phyloP scores from a whole-genome alignment of 257 asterid genomes.

The Plantago ovata region DNA sequence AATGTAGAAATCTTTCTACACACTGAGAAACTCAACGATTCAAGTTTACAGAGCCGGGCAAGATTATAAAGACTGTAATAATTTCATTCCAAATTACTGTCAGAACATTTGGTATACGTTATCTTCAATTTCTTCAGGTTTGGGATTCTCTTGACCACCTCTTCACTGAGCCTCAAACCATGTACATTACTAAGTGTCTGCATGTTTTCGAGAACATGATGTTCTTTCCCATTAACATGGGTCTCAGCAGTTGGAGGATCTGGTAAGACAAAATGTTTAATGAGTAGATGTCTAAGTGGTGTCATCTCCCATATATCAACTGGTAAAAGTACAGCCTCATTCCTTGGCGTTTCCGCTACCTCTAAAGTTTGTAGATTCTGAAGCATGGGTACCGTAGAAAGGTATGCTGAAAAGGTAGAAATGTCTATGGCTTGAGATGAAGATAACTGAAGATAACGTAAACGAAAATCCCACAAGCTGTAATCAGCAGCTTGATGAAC shows the following conservation, averaged over 20 bases:
- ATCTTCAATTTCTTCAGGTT: slow-evolving; percentile 4
- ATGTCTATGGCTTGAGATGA: not conserved
- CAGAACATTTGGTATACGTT: not conserved
- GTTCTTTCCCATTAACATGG: not conserved
- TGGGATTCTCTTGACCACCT: not conserved
- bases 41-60: not conserved
- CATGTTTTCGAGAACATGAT: not conserved
- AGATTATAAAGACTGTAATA: not conserved
- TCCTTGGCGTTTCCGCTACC: not conserved
- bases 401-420: not conserved
- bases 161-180: not conserved
- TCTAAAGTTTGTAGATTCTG: not conserved
- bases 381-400: not conserved
- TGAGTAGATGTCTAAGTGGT: not conserved
- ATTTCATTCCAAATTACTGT: not conserved
- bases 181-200: not conserved
- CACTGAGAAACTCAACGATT: not conserved
- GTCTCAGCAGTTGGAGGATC: not conserved
- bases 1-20: not conserved
- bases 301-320: not conserved
- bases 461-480: not conserved
- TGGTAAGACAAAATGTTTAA: not conserved
- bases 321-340: not conserved
- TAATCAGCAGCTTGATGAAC: too few relatives aligned
- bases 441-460: not conserved